Evolutionary conservation across 345 rosid genomes (phyloP), one percentile per base, ranked within the genome.

Genomic region (Aquilaria malaccensis): DNA sequence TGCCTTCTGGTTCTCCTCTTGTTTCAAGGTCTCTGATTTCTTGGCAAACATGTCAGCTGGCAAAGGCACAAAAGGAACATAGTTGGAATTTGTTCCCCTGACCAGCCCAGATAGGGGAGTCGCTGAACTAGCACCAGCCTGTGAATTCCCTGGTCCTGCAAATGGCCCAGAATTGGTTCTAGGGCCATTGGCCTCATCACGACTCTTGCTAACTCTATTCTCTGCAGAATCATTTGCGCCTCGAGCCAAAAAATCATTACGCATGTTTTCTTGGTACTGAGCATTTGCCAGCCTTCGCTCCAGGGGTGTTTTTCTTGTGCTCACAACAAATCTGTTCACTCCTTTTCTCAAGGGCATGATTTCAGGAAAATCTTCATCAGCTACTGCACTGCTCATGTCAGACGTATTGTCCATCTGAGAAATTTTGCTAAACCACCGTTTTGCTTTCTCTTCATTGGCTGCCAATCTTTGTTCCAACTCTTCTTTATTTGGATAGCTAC

Each of bases 281-380:
- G 82, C 56, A 60, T 77, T 70, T 33, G 74, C 74, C 71, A 85
- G 65, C 80, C 94, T 85, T 77, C 94, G 83, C 79, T 85, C 98
- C 53, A 79, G 72, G 15, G 97, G 98, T n/a, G 94, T 78, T 74
- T 87, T 89, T 78, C 91, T 83, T n/a, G 84, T 85, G 80, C 82
- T 85, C 62, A 89, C 94, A 52, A 93, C 94, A 73, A 71, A 93
- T 78, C 96, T 84, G 60, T 93, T 90, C n/a, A 88, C 95, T 41
- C 96, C 97, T 82, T 84, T 88, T 70, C 96, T 83, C 79, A 88
- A 77, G 15, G 96, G 99, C 95, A 86, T 90, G 60, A 90, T 86
- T 60, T 86, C 92, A 43, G 96, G 96, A 59, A 94, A 84, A 74
- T 86, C 96, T 72, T 90, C 87, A 76, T 90, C 97, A 30, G 84